Evolutionary conservation across 2,329 filamentous ascomycete genomes (phyloP).

Genomic region (Dactylonectria estremocensis): DNA sequence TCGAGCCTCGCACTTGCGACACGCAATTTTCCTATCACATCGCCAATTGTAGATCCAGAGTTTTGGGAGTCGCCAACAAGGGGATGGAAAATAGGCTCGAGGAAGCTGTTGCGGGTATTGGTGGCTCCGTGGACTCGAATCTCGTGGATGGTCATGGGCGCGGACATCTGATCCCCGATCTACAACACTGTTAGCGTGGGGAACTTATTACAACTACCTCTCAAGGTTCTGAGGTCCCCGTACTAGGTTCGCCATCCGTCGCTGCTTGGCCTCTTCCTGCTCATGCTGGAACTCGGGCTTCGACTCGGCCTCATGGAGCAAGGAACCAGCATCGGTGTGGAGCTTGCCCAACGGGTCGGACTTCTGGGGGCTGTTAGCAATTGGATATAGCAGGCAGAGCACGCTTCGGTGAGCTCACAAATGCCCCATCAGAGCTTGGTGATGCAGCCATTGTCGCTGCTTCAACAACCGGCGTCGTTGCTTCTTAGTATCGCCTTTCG

Average conservation of each 20-base stretch:
- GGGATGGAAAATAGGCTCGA: slow-evolving; percentile 85
- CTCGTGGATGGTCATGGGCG: slow-evolving; percentile 90
- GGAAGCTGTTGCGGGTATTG: slow-evolving; percentile 87
- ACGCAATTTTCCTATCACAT: slow-evolving; percentile 82
- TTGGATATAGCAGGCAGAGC: slow-evolving; percentile 18
- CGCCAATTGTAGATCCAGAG: slow-evolving; percentile 81
- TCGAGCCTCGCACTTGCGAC: slow-evolving; percentile 81
- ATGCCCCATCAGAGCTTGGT: slow-evolving; percentile 47
- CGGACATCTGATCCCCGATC: slow-evolving; percentile 81
- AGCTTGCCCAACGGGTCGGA: slow-evolving; percentile 59
- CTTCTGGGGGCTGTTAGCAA: slow-evolving; percentile 49
- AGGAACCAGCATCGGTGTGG: slow-evolving; percentile 54
- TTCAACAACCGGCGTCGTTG: slow-evolving; percentile 37
- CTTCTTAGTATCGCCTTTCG: slow-evolving; percentile 35
- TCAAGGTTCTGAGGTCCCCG: not conserved
- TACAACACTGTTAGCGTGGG: slow-evolving; percentile 43
- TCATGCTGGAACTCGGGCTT: slow-evolving; percentile 54
- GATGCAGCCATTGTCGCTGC: slow-evolving; percentile 54
- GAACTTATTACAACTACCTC: too few relatives aligned
- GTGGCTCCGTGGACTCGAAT: slow-evolving; percentile 86
- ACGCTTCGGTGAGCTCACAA: slow-evolving; percentile 46
- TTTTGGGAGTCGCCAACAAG: slow-evolving; percentile 79
- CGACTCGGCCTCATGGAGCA: slow-evolving; percentile 58
- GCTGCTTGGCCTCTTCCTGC: slow-evolving; percentile 58
- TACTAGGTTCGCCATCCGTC: slow-evolving; percentile 58